A percentile compares a stretch with the other conserved stretches of the same genome.
Conservation (phyloP, 2,329 filamentous ascomycete genomes). For the Clonostachys chloroleuca region DNA sequence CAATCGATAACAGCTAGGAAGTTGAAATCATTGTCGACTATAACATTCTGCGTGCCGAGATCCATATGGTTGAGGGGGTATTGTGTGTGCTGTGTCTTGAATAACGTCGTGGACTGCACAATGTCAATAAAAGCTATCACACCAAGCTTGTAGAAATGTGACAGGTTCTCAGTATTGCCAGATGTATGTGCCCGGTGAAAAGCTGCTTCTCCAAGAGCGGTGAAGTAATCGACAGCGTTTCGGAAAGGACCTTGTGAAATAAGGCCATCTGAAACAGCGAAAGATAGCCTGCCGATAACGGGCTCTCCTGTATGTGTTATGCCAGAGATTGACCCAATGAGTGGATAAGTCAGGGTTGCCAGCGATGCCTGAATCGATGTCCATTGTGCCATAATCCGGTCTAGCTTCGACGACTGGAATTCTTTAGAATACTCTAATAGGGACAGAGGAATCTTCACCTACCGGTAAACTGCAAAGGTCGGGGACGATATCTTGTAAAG, state of each 20-base stretch:
- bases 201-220: not conserved
- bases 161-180: too few species aligned
- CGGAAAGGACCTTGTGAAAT: not conserved
- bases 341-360: not conserved
- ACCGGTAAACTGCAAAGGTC: constrained; percentile 12
- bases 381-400: not conserved
- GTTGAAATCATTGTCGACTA: constrained; percentile 19
- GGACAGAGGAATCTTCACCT: not conserved
- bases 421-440: too few species aligned
- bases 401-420: not conserved
- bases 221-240: not conserved
- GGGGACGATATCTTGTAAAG: constrained; percentile 8
- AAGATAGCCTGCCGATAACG: not conserved
- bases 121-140: not conserved
- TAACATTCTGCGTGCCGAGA: constrained; percentile 22
- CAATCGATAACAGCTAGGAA: constrained; percentile 22
- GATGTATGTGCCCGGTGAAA: not conserved
- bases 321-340: not conserved
- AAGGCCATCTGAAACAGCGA: not conserved
- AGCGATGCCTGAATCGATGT: not conserved
- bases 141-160: too few species aligned
- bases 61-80: constrained; percentile 24
- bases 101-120: not conserved
- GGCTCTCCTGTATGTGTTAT: not conserved
- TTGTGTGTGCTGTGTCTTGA: not conserved